A percentile compares a stretch with the other conserved stretches of the same genome.
phyloP scores from a whole-genome alignment of 495 filamentous ascomycete genomes.

The Penicillium bovifimosum region DNA sequence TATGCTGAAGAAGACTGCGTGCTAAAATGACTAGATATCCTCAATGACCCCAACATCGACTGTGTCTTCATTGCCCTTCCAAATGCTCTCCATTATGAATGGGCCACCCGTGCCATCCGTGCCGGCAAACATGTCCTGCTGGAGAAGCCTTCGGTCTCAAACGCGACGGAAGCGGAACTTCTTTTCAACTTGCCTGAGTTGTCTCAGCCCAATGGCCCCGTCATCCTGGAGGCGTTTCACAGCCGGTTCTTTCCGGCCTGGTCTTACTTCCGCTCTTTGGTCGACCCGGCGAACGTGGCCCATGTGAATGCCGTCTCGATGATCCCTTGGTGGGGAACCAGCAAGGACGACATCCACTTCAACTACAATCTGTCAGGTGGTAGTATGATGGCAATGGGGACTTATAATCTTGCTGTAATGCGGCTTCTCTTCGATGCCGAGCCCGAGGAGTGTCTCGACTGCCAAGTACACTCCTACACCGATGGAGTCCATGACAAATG shows the following conservation, averaged over 20 bases:
- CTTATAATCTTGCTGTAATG: slow-evolving; percentile 43
- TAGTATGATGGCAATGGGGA: slow-evolving; percentile 52
- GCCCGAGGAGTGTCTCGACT: slow-evolving; percentile 18
- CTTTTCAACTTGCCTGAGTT: slow-evolving; percentile 34
- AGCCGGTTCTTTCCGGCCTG: slow-evolving; percentile 52
- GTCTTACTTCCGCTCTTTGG: slow-evolving; percentile 41
- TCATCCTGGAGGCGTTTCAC: slow-evolving; percentile 59
- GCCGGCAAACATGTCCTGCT: slow-evolving; percentile 47
- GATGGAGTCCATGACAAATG: slow-evolving; percentile 25
- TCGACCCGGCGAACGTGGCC: slow-evolving; percentile 8
- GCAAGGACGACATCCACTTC: slow-evolving; percentile 50
- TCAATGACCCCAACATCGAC: slow-evolving; percentile 24
- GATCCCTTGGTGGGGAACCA: slow-evolving; percentile 8
- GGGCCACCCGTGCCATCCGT: slow-evolving; percentile 32
- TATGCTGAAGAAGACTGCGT: no score
- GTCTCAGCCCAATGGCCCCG: slow-evolving; percentile 18
- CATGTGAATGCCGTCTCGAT: slow-evolving; percentile 7
- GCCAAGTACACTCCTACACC: slow-evolving; percentile 11
- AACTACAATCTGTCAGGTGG: slow-evolving; percentile 51
- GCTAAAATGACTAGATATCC: slow-evolving; percentile 7
- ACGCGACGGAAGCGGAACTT: slow-evolving; percentile 30
- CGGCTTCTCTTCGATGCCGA: slow-evolving; percentile 33
- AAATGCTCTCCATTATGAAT: slow-evolving; percentile 43
- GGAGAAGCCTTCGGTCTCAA: slow-evolving; percentile 44
- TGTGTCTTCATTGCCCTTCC: slow-evolving; percentile 49